phyloP scores from a whole-genome alignment of 1,284 basidiomycete genomes.

The Fomitopsis palustris region DNA sequence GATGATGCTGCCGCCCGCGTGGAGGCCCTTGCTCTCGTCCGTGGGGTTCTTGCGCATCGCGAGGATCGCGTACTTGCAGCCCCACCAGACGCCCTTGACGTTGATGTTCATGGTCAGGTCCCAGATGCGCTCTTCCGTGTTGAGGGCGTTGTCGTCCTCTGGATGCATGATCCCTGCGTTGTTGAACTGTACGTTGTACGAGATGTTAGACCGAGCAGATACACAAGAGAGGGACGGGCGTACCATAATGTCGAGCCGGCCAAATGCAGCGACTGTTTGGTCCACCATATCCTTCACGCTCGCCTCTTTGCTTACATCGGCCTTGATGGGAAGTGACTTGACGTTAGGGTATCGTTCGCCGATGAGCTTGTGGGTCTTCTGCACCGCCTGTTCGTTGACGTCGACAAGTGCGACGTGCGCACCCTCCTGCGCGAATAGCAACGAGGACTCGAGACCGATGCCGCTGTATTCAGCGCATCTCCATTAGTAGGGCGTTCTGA shows the following conservation, averaged over 20 bases:
- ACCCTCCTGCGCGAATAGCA: slow-evolving; percentile 92
- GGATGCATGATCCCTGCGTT: slow-evolving; percentile 97
- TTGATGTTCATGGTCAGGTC: slow-evolving; percentile 93
- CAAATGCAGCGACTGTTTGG: slow-evolving; percentile 78
- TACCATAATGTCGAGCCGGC: slow-evolving; percentile 90
- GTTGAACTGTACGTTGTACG: slow-evolving; percentile 69
- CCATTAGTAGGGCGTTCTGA: slow-evolving; percentile 1
- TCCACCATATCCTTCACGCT: slow-evolving; percentile 84
- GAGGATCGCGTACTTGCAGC: slow-evolving; percentile 93
- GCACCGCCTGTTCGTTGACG: slow-evolving; percentile 77
- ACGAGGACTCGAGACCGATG: slow-evolving; percentile 90
- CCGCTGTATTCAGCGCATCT: slow-evolving; percentile 52
- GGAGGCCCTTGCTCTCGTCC: slow-evolving; percentile 78
- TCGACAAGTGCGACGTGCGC: slow-evolving; percentile 86
- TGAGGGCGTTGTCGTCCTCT: slow-evolving; percentile 89
- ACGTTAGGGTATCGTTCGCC: slow-evolving; percentile 65
- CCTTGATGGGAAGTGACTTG: slow-evolving; percentile 70
- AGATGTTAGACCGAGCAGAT: neutral
- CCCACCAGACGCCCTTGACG: slow-evolving; percentile 98
- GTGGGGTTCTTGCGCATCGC: slow-evolving; percentile 92
- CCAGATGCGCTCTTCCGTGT: slow-evolving; percentile 96
- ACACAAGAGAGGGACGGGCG: slow-evolving; percentile 19
- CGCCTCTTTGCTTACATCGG: slow-evolving; percentile 86
- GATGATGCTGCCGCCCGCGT: slow-evolving; percentile 89
- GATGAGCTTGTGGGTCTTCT: slow-evolving; percentile 68